A percentile compares a stretch with the other conserved stretches of the same genome.
These are phyloP conservation scores for Penicillium crustosum DNA, from an alignment of 2,329 filamentous ascomycete species.

Conservation along the genomic window DNA sequence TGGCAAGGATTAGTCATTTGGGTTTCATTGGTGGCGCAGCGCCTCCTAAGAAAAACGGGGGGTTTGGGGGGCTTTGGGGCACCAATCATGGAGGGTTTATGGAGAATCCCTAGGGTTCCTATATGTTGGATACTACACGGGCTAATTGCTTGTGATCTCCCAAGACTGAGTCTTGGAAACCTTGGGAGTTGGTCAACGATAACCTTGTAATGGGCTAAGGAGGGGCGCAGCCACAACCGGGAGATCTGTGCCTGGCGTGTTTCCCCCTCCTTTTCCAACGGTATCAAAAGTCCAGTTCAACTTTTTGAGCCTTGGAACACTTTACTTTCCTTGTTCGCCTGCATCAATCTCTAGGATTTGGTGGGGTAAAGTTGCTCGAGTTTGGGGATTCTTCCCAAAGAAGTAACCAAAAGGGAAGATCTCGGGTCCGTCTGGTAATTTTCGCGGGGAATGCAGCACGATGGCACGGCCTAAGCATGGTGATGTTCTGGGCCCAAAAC, in stretches of 20 bases:
- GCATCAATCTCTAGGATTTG: not conserved
- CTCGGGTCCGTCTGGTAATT: not conserved
- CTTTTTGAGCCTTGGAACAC: not conserved
- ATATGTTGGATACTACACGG: not conserved
- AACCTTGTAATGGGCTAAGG: not conserved
- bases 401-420: conserved; percentile 1
- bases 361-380: conserved; percentile 5
- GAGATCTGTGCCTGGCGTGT: conserved; percentile 3
- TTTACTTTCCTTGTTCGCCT: not conserved
- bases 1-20: conserved; percentile 7
- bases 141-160: conserved; percentile 4
- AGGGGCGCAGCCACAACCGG: conserved; percentile 10
- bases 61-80: not conserved
- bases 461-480: conserved; percentile 4
- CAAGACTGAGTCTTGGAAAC: not conserved
- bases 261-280: not conserved
- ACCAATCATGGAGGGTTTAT: conserved; percentile 1
- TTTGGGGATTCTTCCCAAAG: conserved; percentile 5
- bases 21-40: conserved; percentile 5
- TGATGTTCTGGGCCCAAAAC: conserved; percentile 3
- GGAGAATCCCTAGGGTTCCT: not conserved
- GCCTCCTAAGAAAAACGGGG: not conserved
- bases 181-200: not conserved
- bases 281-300: not conserved
- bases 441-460: conserved; percentile 10